phyloP scores from a whole-genome alignment of 345 rosid genomes.

The Syzygium aromaticum region DNA sequence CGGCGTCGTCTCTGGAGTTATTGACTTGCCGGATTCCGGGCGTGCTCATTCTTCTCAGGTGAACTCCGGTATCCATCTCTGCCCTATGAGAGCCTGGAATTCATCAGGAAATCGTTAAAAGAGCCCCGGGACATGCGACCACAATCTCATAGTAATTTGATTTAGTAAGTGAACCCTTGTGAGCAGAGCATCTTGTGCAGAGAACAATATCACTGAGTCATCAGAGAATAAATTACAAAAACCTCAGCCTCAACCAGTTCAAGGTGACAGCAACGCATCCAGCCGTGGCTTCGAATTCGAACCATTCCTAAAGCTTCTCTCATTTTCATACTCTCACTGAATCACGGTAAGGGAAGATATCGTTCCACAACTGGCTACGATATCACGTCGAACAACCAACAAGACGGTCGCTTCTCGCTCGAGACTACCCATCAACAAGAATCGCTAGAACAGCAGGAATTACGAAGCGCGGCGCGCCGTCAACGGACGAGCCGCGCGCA shows the following conservation, averaged over 20 bases:
- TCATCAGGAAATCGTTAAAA: background rate
- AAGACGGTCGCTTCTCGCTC: background rate
- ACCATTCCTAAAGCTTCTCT: background rate
- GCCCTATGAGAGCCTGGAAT: background rate
- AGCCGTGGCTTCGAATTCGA: background rate
- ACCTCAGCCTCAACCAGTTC: background rate
- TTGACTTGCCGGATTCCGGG: background rate
- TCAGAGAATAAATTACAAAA: background rate
- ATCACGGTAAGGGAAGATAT: background rate
- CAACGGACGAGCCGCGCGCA: background rate
- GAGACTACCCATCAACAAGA: background rate
- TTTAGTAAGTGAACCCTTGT: background rate
- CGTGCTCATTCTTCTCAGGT: slow-evolving; percentile 2
- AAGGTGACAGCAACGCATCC: background rate
- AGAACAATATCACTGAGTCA: background rate
- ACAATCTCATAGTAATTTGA: background rate
- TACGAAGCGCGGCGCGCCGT: background rate
- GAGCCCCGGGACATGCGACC: background rate
- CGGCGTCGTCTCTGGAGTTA: background rate
- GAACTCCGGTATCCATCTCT: slow-evolving; percentile 5
- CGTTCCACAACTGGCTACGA: background rate
- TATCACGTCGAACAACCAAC: background rate
- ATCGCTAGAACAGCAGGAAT: background rate
- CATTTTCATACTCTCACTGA: background rate
- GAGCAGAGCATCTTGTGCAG: background rate